Percentiles rank a stretch among this genome's conserved stretches.
These are phyloP conservation scores for Parascedosporium putredinis DNA, from an alignment of 2,329 filamentous ascomycete species.

Conservation along the genomic window DNA sequence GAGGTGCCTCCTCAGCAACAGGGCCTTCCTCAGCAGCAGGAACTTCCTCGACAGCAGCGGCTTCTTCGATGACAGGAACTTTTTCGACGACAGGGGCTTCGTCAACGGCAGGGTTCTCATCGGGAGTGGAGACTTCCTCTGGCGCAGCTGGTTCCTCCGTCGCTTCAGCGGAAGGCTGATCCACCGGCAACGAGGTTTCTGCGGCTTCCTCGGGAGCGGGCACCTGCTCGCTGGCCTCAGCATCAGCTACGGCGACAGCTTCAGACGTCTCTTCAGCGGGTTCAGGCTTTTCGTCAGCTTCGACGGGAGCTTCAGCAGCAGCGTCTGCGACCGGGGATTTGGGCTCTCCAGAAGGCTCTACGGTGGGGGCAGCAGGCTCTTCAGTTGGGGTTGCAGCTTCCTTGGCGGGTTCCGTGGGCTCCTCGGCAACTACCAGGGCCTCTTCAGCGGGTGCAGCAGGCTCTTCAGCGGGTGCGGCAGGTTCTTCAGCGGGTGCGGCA, in stretches of 20 bases:
- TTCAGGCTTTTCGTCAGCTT: slow-evolving; percentile 2
- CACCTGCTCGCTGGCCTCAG: background rate
- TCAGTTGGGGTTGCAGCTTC: background rate
- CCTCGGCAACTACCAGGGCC: background rate
- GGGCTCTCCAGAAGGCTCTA: slow-evolving; percentile 3
- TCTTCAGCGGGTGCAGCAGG: background rate
- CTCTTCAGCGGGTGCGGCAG: too few relatives aligned
- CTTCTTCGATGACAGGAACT: background rate
- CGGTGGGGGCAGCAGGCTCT: background rate
- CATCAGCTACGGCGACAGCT: background rate
- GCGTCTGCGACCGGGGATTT: too few relatives aligned
- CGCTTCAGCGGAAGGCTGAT: too few relatives aligned
- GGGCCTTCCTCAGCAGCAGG: background rate
- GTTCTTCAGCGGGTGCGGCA: too few relatives aligned
- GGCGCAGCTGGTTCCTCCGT: background rate
- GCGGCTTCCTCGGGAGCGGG: too few relatives aligned
- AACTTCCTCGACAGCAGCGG: background rate
- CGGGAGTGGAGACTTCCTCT: background rate
- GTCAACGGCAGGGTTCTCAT: background rate
- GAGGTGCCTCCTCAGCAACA: background rate
- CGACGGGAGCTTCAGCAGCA: background rate
- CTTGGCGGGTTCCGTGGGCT: background rate
- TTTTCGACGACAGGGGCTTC: background rate
- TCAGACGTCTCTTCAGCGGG: too few relatives aligned
- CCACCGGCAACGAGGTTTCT: too few relatives aligned